Evolutionary conservation across 2,329 filamentous ascomycete species (phyloP), one percentile per base, ranked within the genome.

Genomic region (Exophiala sp.): DNA sequence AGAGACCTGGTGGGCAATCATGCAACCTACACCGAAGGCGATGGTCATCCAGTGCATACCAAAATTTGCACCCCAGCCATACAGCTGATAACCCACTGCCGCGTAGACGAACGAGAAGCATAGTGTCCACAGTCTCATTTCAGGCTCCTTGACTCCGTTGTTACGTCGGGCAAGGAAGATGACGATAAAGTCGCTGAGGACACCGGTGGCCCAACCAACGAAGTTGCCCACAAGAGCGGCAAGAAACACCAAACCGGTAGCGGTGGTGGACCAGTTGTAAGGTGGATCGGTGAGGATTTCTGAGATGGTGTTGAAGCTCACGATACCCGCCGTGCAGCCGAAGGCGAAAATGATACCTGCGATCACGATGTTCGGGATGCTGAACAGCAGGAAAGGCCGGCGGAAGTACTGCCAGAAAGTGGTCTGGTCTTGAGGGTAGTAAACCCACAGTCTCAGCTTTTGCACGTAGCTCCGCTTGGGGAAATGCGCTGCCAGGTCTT

Each of bases 1-100:
- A 2, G 65, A 67, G 3, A 74, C 71, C 55, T 73, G 71, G 35
- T 73, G 69, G 5, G 71, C 69, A 44, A 73, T 72, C 67, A 73
- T 69, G 35, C 64, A 68, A 24, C 68, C 70, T 67, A 72, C 5
- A 68, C 64, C 70, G 0, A 68, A 66, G 1, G 67, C 64, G 0
- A 68, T 68, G 0, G 67, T 65, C 33, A 63, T 67, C 66, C 67
- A 72, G 40, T 67, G 51, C 29, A 53, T 33, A 32, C 51, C 51
- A 24, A 43, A 47, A 11, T 53, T 46, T 18, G 51, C 51, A 2
- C 51, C 51, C 51, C 51, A 53, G 10, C 51, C 51, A 24, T 53
- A 53, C 32, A 53, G 39, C 32, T 53, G 51, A 20, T 53, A 53
- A 5, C 51, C 51, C 16, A 48, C 45, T 5, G 51, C 45, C 8